phyloP scores from a whole-genome alignment of 805 yeast genomes.

The Cyberlindnera mycetangii region DNA sequence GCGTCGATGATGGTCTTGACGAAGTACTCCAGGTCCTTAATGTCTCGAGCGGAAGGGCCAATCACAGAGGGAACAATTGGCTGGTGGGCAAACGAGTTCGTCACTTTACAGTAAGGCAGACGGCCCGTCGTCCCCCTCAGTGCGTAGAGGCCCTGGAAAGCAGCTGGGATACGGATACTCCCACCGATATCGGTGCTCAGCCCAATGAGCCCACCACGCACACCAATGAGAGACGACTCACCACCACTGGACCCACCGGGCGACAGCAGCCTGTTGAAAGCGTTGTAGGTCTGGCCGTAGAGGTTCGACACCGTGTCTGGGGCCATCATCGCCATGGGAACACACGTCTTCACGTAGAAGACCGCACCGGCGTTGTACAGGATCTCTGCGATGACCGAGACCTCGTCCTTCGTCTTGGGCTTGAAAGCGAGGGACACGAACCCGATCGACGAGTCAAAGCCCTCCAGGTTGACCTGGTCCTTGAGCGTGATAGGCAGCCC shows the following conservation, averaged over 20 bases:
- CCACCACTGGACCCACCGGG: constrained; percentile 56
- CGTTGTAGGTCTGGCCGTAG: constrained; percentile 44
- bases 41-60: constrained; percentile 43
- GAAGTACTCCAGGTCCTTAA: constrained; percentile 35
- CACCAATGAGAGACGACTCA: constrained; percentile 44
- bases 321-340: constrained; percentile 48
- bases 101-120: constrained; percentile 32
- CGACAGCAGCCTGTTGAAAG: constrained; percentile 38
- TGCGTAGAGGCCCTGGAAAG: constrained; percentile 39
- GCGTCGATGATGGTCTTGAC: constrained; percentile 30
- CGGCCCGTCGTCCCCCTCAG: constrained; percentile 44
- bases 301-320: constrained; percentile 43
- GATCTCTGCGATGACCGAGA: constrained; percentile 36
- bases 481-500: constrained; percentile 66
- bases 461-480: constrained; percentile 39
- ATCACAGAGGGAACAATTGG: constrained; percentile 51
- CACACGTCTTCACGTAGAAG: constrained; percentile 50
- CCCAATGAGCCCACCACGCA: constrained; percentile 45
- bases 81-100: constrained; percentile 31
- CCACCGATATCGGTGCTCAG: constrained; percentile 57
- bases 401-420: constrained; percentile 47
- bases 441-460: constrained; percentile 49
- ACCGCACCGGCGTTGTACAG: constrained; percentile 49
- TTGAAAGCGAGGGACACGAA: constrained; percentile 46
- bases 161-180: constrained; percentile 46